Evolutionary conservation across 345 rosid species (phyloP), one percentile per base, ranked within the genome.

Genomic region (Pistacia vera): DNA sequence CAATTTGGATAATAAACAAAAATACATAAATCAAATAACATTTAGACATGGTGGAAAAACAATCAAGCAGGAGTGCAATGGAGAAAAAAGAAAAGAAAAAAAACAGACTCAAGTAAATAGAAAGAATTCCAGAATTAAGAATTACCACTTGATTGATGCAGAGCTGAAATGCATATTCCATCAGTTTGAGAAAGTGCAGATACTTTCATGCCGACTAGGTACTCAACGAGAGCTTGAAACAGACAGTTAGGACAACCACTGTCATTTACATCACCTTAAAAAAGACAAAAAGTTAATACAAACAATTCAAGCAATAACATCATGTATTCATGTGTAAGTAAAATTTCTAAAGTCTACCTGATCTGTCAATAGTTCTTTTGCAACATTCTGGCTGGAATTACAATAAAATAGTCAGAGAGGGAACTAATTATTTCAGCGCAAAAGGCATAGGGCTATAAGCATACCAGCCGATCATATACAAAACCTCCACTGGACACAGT

Each of bases 91-190:
- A 38, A 74, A 58, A 73, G 22, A 22, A 12, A 57, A 58, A 25
- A 52, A 49, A 65, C n/a, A n/a, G 60, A 36, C 20, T 57, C 38
- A 44, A 28, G 56, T 52, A 30, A 63, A 8, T 55, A 9, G 63
- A 41, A 66, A 5, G 58, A 76, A 60, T 36, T 25, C 13, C 30
- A 76, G 38, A 44, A 44, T 63, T 41, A 70, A n/a, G 79, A 81
- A 79, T 87, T 93, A 93, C 99, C 98, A 60, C 90, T 93, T 75
- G 97, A 85, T 84, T 90, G 91, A 79, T 92, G 98, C 17, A 81
- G 68, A 81, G 90, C 90, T 64, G 84, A 82, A 77, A 93, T 79
- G 79, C 92, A 78, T 64, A 28, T 74, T 71, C 85, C 86, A 59
- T 81, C 88, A 51, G 86, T 83, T 85, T 90, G 89, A 77, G 77